Percentiles rank a stretch among this genome's conserved stretches.
phyloP scores from a whole-genome alignment of 495 filamentous ascomycete genomes.

The Cercophora samala region DNA sequence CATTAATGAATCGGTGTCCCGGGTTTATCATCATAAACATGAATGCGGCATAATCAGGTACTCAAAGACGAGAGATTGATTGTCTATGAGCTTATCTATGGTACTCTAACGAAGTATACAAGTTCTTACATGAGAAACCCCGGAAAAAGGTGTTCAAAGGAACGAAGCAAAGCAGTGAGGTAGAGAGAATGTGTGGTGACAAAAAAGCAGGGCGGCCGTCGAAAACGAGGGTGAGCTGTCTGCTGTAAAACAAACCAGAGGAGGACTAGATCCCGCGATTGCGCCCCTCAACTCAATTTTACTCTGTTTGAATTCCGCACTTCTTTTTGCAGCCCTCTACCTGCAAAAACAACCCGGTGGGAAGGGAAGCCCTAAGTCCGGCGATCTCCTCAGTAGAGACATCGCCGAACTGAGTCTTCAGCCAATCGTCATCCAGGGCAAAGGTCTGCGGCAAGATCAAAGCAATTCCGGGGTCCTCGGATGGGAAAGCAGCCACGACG shows the following conservation, averaged over 20 bases:
- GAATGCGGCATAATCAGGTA: too few relatives aligned
- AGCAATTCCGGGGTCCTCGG: slow-evolving; percentile 41
- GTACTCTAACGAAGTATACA: too few relatives aligned
- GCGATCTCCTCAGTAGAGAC: slow-evolving; percentile 37
- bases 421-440: slow-evolving; percentile 36
- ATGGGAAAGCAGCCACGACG: slow-evolving; percentile 42
- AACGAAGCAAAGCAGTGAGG: too few relatives aligned
- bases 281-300: neutral
- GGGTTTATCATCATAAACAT: too few relatives aligned
- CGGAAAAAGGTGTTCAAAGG: too few relatives aligned
- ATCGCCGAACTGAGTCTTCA: slow-evolving; percentile 31
- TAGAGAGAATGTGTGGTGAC: too few relatives aligned
- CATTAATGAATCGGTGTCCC: too few relatives aligned
- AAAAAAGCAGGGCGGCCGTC: too few relatives aligned
- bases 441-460: slow-evolving; percentile 33
- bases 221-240: too few relatives aligned
- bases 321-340: slow-evolving; percentile 18
- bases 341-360: slow-evolving; percentile 21
- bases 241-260: neutral
- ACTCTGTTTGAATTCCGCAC: neutral
- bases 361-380: slow-evolving; percentile 36
- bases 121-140: too few relatives aligned
- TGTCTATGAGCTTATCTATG: too few relatives aligned
- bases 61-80: too few relatives aligned
- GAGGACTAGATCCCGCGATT: neutral